These are phyloP conservation scores for Phyllachora maydis DNA, from an alignment of 2,329 filamentous ascomycete genomes.

Conservation along the genomic window DNA sequence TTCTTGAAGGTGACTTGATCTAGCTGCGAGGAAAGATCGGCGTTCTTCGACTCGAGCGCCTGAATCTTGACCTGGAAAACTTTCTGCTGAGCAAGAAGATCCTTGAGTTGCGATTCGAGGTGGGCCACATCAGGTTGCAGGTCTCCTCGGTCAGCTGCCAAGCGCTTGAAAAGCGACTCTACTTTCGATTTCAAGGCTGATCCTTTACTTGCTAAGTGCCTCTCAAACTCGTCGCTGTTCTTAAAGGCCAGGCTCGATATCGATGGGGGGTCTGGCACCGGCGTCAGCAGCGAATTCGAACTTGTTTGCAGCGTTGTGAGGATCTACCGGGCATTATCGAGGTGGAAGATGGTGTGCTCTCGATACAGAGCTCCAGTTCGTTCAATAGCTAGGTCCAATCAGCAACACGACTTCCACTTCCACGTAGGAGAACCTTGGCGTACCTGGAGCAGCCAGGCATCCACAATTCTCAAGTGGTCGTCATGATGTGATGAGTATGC, in stretches of 20 bases:
- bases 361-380: conserved; percentile 39
- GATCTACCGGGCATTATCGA: too few species aligned
- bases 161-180: conserved; percentile 40
- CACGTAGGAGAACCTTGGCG: too few species aligned
- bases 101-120: conserved; percentile 55
- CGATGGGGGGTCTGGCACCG: conserved; percentile 26
- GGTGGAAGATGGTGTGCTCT: conserved; percentile 22
- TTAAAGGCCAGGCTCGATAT: conserved; percentile 39
- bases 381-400: conserved; percentile 30
- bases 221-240: conserved; percentile 52
- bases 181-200: conserved; percentile 59
- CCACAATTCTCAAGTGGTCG: conserved; percentile 76
- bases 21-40: conserved; percentile 66
- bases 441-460: conserved; percentile 90
- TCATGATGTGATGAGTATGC: conserved; percentile 69
- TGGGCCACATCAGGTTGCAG: conserved; percentile 48
- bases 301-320: too few species aligned
- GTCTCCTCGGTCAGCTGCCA: conserved; percentile 28
- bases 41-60: conserved; percentile 55
- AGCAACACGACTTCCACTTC: conserved; percentile 7
- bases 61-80: conserved; percentile 59
- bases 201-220: conserved; percentile 58
- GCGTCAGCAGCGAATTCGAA: conserved; percentile 13
- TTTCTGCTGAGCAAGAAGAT: conserved; percentile 65
- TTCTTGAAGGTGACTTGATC: conserved; percentile 80